Percentiles rank a stretch among this genome's conserved stretches.
These are phyloP conservation scores for Sporothrix luriei DNA, from an alignment of 2,329 filamentous ascomycete genomes.

Conservation along the genomic window DNA sequence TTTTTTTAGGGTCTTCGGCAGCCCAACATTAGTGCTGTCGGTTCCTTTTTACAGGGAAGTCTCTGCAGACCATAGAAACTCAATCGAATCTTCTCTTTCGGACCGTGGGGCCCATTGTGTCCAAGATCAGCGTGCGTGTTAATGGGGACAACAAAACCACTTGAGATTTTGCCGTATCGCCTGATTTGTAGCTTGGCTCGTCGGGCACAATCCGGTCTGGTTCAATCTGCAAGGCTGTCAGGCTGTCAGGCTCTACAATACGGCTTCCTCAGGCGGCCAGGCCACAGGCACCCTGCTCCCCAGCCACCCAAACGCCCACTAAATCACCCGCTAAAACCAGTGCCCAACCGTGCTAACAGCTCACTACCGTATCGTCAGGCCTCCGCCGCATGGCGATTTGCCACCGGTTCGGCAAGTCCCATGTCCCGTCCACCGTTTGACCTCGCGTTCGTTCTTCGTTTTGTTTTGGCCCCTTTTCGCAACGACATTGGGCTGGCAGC, in stretches of 20 bases:
- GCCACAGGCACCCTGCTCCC: background rate
- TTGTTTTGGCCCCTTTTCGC: background rate
- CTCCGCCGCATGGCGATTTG: background rate
- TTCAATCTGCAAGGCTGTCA: too few species aligned
- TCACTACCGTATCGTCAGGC: too few species aligned
- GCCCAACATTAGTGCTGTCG: background rate
- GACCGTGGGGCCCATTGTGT: too few species aligned
- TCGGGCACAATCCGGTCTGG: background rate
- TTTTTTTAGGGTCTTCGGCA: background rate
- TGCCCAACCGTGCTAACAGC: too few species aligned
- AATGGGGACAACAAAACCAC: too few species aligned
- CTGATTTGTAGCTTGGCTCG: background rate
- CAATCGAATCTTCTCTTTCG: too few species aligned
- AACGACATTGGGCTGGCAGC: too few species aligned
- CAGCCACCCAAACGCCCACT: background rate
- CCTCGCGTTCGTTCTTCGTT: background rate
- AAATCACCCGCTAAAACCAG: background rate
- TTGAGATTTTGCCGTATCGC: too few species aligned
- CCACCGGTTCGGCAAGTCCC: constrained; percentile 4
- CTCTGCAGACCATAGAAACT: too few species aligned
- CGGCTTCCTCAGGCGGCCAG: too few species aligned
- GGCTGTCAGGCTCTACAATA: too few species aligned
- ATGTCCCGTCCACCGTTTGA: background rate
- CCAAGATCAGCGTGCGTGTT: too few species aligned
- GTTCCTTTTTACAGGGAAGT: background rate